These are phyloP conservation scores for Teunomyces pallodes DNA, from an alignment of 805 yeast genomes.

Conservation along the genomic window DNA sequence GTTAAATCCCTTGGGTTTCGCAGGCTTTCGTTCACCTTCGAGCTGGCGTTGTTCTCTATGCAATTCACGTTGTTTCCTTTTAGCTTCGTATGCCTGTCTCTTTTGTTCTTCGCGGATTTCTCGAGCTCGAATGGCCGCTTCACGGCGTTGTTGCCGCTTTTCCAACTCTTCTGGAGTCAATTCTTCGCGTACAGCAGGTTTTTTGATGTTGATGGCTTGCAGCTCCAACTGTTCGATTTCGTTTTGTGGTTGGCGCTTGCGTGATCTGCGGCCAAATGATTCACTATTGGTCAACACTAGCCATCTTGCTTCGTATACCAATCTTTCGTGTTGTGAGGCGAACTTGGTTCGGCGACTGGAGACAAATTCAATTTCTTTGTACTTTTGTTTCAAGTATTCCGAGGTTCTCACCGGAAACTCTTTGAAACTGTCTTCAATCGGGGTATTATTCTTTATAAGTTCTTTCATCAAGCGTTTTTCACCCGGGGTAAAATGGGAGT, in stretches of 20 bases:
- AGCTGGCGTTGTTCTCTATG: not conserved
- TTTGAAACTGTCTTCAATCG: conserved; percentile 12
- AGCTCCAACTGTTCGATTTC: conserved; percentile 1
- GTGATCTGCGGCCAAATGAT: not conserved
- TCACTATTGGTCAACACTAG: conserved; percentile 18
- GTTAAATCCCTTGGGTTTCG: not conserved
- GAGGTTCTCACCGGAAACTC: conserved; percentile 25
- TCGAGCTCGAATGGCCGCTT: not conserved
- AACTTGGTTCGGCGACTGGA: conserved; percentile 27
- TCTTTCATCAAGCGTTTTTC: conserved; percentile 22
- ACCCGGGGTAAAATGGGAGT: conserved; percentile 16
- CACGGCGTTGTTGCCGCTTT: not conserved
- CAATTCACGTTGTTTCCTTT: not conserved
- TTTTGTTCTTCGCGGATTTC: conserved; percentile 3
- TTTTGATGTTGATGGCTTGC: not conserved
- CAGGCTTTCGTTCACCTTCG: not conserved
- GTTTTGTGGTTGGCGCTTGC: not conserved
- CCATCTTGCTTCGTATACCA: conserved; percentile 43
- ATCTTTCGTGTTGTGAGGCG: conserved; percentile 26
- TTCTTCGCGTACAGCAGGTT: not conserved
- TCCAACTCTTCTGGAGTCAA: not conserved
- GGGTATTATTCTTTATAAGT: conserved; percentile 11
- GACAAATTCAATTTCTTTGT: conserved; percentile 22
- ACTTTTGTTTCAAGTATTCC: conserved; percentile 18
- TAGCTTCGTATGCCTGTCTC: not conserved